phyloP scores from a whole-genome alignment of 2,329 filamentous ascomycete species.

The Fonsecaea monophora region DNA sequence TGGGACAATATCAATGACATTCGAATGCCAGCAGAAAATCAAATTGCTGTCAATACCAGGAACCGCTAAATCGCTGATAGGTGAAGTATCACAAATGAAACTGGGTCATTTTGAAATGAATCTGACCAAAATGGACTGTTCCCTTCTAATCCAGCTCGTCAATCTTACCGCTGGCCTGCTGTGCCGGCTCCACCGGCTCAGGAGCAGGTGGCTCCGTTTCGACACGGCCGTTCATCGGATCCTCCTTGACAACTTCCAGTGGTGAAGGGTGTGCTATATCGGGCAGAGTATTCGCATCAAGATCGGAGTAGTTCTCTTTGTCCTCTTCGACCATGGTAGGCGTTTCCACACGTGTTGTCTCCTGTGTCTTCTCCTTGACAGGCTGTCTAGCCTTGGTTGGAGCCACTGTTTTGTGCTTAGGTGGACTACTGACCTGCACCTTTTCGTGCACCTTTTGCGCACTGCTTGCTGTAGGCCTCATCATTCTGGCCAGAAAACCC shows the following conservation, averaged over 20 bases:
- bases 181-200: conserved; percentile 8
- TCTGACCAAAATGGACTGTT: conserved; percentile 2
- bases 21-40: conserved; percentile 16
- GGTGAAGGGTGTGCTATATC: conserved; percentile 21
- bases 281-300: conserved; percentile 14
- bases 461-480: conserved; percentile 59
- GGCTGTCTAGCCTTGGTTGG: conserved; percentile 23
- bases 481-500: conserved; percentile 58
- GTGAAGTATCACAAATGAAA: conserved; percentile 20
- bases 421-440: conserved; percentile 50
- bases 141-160: conserved; percentile 13
- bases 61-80: conserved; percentile 31
- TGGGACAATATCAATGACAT: conserved; percentile 25
- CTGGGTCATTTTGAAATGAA: conserved; percentile 21
- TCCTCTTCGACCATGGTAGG: conserved; percentile 15
- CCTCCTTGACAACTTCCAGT: conserved; percentile 24
- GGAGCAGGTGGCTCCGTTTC: conserved; percentile 8
- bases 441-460: conserved; percentile 58
- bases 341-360: conserved; percentile 22
- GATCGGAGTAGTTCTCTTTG: conserved; percentile 16
- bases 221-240: conserved; percentile 14
- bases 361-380: conserved; percentile 23
- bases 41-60: conserved; percentile 23
- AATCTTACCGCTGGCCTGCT: conserved; percentile 15
- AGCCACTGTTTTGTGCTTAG: conserved; percentile 32